Base-by-base conservation (phyloP, 2,329 filamentous ascomycete species). In the Xenoacremonium recifei region DNA sequence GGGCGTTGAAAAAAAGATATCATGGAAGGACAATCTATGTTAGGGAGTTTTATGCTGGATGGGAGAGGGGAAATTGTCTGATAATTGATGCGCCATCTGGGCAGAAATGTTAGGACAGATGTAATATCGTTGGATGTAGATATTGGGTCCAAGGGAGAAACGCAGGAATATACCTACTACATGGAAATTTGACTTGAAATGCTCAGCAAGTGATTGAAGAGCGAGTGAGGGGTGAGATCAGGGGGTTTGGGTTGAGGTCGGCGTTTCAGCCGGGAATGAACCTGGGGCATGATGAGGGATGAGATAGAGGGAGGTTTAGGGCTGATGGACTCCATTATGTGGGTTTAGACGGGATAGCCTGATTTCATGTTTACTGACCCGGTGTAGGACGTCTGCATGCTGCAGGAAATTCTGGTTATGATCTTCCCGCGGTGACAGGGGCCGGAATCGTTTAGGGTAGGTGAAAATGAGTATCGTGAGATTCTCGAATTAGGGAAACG, bases 41-140 rank as follows among this genome's bases (percentile, higher is more conserved):
- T 10, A 15, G 9, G 32, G 16, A 34, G 20, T 34, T 7, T 34
- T 18, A 9, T 27, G 7, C 13, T 27, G 23, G 23, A 7, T 21
- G 32, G 30, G 39, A 43, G 32, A 30, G 31, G 40, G 33, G 44
- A 39, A 23, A 44, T 47, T 47, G 41, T 47, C 40, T 44, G 35
- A 43, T 47, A 47, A 47, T 47, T 40, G 34, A 44, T 33, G 13
- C 29, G 15, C n/a, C n/a, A n/a, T n/a, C n/a, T n/a, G n/a, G n/a
- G n/a, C n/a, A n/a, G n/a, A n/a, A n/a, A n/a, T n/a, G n/a, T n/a
- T n/a, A n/a, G n/a, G 29, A 31, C 17, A 15, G 29, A 9, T 9
- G n/a, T 31, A 6, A 6, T n/a, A 15, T 11, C 7, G 29, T 31
- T 31, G 29, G 29, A 31, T 31, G 29, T 31, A 31, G 29, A 31